Evolutionary conservation across 805 yeast genomes (phyloP), one percentile per base, ranked within the genome.

Genomic region (Aciculoconidium aculeatum): DNA sequence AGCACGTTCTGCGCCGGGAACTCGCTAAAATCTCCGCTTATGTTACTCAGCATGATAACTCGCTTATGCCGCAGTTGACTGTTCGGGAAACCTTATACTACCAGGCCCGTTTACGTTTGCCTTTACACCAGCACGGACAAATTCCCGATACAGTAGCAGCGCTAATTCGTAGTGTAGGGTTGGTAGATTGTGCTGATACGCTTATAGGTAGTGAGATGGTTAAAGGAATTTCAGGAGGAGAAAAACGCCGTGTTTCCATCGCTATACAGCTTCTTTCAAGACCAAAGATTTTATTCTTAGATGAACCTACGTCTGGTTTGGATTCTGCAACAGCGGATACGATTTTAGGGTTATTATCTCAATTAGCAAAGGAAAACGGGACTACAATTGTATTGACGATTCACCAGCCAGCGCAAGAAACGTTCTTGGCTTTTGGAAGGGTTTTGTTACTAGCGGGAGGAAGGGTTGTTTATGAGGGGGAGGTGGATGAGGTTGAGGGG

Each of bases 181-280:
- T 50, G 6, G 32, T 43, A 18, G 55, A 50, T 25, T 50, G 54
- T 28, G 55, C 54, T 5, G 55, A 50, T 18, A 50, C 53, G 1
- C 40, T 50, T 2, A 39, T 50, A 9, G 55, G 54, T 9, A 35
- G 42, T 1, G 49, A 35, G 16, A 22, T 35, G 7, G 44, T 37
- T 8, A 51, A 51, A 21, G 57, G 57, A 3, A 41, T 50, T 10
- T 44, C 51, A 10, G 57, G 57, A 3, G 57, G 55, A 6, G 54
- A 50, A 29, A 47, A 49, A 29, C 37, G 55, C 21, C 37, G 55
- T 15, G 54, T 50, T 6, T 47, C 53, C 3, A 49, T 50, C 11
- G 54, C 54, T n/a, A 48, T 46, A n/a, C 55, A 50, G 27, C 44
- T 50, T 19, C 36, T 50, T 13, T 42, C 45, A 23, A 31, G 41